Base-by-base conservation (phyloP, 208 protist genomes). In the Leishmania amazonensis region DNA sequence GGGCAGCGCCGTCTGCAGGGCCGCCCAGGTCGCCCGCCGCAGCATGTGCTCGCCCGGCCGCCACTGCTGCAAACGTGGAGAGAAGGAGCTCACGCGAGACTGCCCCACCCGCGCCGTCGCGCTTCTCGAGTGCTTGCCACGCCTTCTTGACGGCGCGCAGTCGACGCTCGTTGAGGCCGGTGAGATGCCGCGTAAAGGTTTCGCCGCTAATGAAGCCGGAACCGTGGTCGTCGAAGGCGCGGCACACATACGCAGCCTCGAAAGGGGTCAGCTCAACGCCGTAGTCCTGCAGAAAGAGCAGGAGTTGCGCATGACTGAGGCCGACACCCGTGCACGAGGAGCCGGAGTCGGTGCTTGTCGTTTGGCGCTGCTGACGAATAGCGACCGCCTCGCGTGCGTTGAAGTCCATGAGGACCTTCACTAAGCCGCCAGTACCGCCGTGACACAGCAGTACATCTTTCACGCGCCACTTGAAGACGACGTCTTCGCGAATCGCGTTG, bases 161-260 rank as follows among this genome's bases (percentile, higher is more conserved):
- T 42, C 95, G 93, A 5, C 95, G 90, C 54, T 84, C 72, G 76
- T 95, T 96, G 35, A 97, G 70, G 9, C 93, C 92, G 11, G 85
- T 90, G 64, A 98, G 87, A 88, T 98, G 95, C 7, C 95, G 92
- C 42, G 89, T 84, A 79, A 96, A 98, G 35, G 86, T 91, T 5
- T 65, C 57, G 47, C 81, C 84, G 54, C 84, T 86, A 62, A 98
- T 95, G 80, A 81, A 87, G 31, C 89, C 91, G 45, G 82, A 77
- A 21, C 80, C 81, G 40, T 89, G 85, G 80, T 96, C 90, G 67
- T 92, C 88, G 75, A 98, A 98, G 78, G 93, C 85, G 38, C 64
- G 60, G 79, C 92, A 96, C 5, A 98, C 78, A 78, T 98, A 96
- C 21, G 79, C 65, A 17, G 80, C 65, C 78, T 98, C 95, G 28